Conservation (phyloP, 306 rosid genomes). For the Comarum palustre region DNA sequence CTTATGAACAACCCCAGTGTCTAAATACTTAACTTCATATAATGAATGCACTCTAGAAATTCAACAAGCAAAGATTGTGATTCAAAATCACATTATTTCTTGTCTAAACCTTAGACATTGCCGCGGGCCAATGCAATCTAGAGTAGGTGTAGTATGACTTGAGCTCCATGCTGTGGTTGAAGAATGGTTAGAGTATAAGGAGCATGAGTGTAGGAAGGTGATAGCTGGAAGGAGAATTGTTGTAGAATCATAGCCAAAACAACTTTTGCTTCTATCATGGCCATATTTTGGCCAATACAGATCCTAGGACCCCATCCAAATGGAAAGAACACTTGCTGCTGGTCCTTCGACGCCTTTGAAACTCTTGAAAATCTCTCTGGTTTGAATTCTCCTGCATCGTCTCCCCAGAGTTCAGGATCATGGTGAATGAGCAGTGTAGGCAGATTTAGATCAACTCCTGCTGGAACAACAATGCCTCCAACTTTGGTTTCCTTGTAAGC, state of each 20-base stretch:
- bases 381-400: constrained; percentile 48
- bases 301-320: constrained; percentile 58
- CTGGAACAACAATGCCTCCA: constrained; percentile 35
- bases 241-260: constrained; percentile 41
- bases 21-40: neutral
- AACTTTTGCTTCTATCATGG: constrained; percentile 42
- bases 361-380: constrained; percentile 53
- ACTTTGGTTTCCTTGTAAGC: constrained; percentile 33
- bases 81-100: constrained; percentile 17
- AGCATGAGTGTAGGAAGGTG: constrained; percentile 49
- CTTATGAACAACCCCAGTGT: neutral
- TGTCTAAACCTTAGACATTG: neutral
- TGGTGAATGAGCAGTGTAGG: constrained; percentile 45
- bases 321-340: constrained; percentile 41
- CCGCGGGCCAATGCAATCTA: constrained; percentile 10
- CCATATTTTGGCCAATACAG: constrained; percentile 48
- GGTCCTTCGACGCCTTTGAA: constrained; percentile 35
- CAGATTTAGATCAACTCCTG: constrained; percentile 46
- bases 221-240: constrained; percentile 42
- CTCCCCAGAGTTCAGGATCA: constrained; percentile 46
- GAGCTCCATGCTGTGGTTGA: constrained; percentile 59
- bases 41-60: neutral
- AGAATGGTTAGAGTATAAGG: constrained; percentile 45
- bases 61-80: neutral
- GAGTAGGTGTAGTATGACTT: constrained; percentile 30